A percentile compares a stretch with the other conserved stretches of the same genome.
These are phyloP conservation scores for Gentiana dahurica DNA, from an alignment of 257 asterid species.

Conservation along the genomic window DNA sequence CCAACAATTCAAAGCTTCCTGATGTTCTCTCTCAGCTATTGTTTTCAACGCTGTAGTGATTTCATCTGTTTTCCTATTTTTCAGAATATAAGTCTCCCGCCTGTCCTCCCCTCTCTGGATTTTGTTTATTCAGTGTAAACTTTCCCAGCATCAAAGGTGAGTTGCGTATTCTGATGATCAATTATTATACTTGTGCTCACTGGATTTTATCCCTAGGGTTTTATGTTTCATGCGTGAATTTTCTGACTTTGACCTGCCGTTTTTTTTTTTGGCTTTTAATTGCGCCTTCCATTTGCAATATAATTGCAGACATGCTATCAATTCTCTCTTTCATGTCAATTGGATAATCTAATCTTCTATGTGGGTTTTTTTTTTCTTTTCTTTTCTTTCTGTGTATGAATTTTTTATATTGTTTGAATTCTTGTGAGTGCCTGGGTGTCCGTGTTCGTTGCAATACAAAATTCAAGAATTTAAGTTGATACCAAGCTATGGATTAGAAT, in stretches of 20 bases:
- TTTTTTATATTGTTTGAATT: too few species aligned
- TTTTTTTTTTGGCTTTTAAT: neutral
- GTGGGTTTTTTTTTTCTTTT: neutral
- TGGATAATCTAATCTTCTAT: too few species aligned
- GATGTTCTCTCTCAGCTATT: slow-evolving; percentile 18
- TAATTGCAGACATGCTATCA: too few species aligned
- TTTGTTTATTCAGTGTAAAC: slow-evolving; percentile 1
- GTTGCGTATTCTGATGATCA: slow-evolving; percentile 7
- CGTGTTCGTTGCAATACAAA: too few species aligned
- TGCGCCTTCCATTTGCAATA: too few species aligned
- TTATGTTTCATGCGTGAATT: too few species aligned
- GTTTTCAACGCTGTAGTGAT: slow-evolving; percentile 28
- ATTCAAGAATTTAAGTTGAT: too few species aligned
- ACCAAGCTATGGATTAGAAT: too few species aligned
- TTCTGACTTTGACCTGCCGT: too few species aligned
- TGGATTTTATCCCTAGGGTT: neutral
- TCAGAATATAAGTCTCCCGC: slow-evolving; percentile 12
- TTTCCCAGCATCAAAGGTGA: slow-evolving; percentile 20
- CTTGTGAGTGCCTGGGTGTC: too few species aligned
- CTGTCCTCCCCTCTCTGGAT: slow-evolving; percentile 26
- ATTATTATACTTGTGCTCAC: slow-evolving; percentile 5
- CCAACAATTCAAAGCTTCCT: slow-evolving; percentile 16
- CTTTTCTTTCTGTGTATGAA: neutral
- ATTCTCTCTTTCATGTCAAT: too few species aligned
- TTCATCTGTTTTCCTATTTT: slow-evolving; percentile 18